Conservation (phyloP, 2,329 filamentous ascomycete genomes). For the Parascedosporium putredinis region DNA sequence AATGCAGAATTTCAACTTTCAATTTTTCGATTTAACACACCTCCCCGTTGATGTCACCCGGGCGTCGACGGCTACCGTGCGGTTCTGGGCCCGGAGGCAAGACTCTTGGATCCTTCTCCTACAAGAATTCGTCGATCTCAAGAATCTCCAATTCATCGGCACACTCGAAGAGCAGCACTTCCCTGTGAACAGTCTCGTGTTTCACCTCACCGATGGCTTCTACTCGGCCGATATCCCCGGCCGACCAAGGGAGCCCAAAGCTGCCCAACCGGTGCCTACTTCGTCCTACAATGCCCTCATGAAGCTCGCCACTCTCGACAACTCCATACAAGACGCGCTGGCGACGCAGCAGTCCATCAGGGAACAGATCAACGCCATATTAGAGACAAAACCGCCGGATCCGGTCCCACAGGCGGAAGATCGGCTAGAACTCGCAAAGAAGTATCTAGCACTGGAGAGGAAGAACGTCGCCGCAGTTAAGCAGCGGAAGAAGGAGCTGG, state of each 20-base stretch:
- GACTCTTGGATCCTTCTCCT: constrained; percentile 51
- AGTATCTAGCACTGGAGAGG: constrained; percentile 51
- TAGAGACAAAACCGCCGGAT: constrained; percentile 31
- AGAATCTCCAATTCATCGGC: constrained; percentile 68
- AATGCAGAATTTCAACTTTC: constrained; percentile 70
- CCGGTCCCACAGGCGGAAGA: constrained; percentile 39
- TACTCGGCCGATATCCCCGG: constrained; percentile 65
- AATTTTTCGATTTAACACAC: constrained; percentile 64
- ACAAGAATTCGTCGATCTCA: constrained; percentile 61
- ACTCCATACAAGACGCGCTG: constrained; percentile 82
- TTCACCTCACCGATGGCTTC: constrained; percentile 77
- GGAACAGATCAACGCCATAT: constrained; percentile 60
- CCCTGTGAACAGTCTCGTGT: constrained; percentile 71
- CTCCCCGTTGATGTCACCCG: constrained; percentile 56
- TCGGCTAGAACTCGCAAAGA: constrained; percentile 33
- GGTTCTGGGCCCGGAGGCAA: constrained; percentile 60
- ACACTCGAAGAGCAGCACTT: constrained; percentile 60
- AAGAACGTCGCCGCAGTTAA: constrained; percentile 54
- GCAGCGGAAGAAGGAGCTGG: constrained; percentile 56
- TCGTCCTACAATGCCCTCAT: constrained; percentile 84
- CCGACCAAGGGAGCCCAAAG: constrained; percentile 32
- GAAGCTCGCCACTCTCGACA: constrained; percentile 78
- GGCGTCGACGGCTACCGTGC: constrained; percentile 52
- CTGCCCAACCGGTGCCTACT: constrained; percentile 43
- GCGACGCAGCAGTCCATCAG: constrained; percentile 65